Base-by-base conservation (phyloP, 31 red algal species). In the Asparagopsis taxiformis region DNA sequence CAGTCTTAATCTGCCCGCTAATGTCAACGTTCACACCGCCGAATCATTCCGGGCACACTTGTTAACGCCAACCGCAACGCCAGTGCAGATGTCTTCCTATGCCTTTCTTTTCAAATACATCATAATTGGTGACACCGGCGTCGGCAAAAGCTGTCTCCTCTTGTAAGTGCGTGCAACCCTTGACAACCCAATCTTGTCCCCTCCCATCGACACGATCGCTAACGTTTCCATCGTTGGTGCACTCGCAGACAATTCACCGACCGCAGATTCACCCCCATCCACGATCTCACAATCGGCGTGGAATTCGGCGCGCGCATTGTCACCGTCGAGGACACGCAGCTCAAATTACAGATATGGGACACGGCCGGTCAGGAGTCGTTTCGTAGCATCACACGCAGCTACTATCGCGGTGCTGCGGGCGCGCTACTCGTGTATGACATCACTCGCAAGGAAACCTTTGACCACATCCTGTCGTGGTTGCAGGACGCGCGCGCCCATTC, bases 341-440 rank as follows among this genome's bases (percentile, higher is more conserved):
- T 96, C 38, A 98, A 98, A 43, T 67, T 98, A 23, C 90, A 93
- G 63, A 94, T 98, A 38, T 98, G 95, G 95, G 95, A 98, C 80
- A 98, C 95, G 0, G 95, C 95, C 26, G 95, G 95, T 13, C 95
- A 98, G 59, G 95, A 98, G 78, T 93, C 95, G 21, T 98, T 94
- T 64, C 83, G 94, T 23, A 81, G 74, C 46, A 98, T 98, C 61
- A 94, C 90, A 21, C 74, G 95, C 20, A 82, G 74, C 23, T 98
- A 98, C 50, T 98, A 98, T 56, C 90, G 95, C 28, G 95, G 95
- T 29, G 89, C 95, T 24, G 95, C 95, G 4, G 95, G 88, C 21
- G 95, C 95, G 2, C 72, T 98, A 17, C 81, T 98, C 13, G 95
- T 98, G 17, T 98, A 98, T 59, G 95, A 98, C 67, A 93, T 98